These are phyloP conservation scores for Fusarium anguioides DNA, from an alignment of 2,329 filamentous ascomycete genomes.

Conservation along the genomic window DNA sequence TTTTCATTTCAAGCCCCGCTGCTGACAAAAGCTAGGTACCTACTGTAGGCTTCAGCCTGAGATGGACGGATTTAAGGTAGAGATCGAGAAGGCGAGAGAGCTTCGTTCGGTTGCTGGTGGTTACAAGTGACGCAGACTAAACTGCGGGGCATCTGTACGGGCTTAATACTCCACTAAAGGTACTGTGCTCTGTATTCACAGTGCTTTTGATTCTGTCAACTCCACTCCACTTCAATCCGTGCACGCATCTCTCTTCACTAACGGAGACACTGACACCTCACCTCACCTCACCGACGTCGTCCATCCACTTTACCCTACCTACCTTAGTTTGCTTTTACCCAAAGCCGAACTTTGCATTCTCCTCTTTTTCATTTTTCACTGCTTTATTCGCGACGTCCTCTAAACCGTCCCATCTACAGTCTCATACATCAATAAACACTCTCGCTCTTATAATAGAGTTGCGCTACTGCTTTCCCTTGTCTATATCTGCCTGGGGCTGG, in stretches of 20 bases:
- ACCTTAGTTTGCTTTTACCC: conserved; percentile 33
- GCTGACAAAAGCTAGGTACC: conserved; percentile 40
- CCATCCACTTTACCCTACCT: conserved; percentile 30
- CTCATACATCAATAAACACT: conserved; percentile 1
- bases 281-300: conserved; percentile 45
- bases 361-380: conserved; percentile 37
- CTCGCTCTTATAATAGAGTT: conserved; percentile 24
- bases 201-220: conserved; percentile 20
- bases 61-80: conserved; percentile 3
- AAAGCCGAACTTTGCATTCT: conserved; percentile 39
- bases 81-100: conserved; percentile 4
- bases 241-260: conserved; percentile 36
- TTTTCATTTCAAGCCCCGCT: conserved; percentile 21
- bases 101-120: conserved; percentile 27
- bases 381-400: conserved; percentile 31
- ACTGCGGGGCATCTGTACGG: conserved; percentile 33
- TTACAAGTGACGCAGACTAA: conserved; percentile 26
- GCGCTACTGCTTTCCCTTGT: conserved; percentile 30
- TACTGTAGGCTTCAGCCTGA: background rate
- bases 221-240: conserved; percentile 29
- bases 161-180: conserved; percentile 28
- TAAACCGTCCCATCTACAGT: conserved; percentile 1
- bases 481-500: conserved; percentile 42
- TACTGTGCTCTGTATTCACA: conserved; percentile 35
- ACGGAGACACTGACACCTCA: conserved; percentile 16